A percentile compares a stretch with the other conserved stretches of the same genome.
Conservation (phyloP, 1,284 basidiomycete species). For the Coniophora puteana region DNA sequence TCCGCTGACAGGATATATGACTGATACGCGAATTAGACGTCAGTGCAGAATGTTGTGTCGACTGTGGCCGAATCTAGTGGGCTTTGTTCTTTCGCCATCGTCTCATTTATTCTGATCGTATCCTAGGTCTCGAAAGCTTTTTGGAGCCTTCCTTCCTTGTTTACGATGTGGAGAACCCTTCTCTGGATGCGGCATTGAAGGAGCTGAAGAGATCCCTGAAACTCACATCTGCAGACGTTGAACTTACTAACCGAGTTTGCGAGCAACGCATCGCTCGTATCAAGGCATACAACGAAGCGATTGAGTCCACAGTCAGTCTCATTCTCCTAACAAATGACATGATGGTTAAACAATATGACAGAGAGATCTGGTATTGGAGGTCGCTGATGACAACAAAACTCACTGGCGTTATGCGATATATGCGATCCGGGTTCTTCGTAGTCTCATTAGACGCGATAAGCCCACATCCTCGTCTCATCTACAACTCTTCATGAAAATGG, state of each 20-base stretch:
- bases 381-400: conserved; percentile 55
- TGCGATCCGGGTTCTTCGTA: conserved; percentile 70
- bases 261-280: conserved; percentile 44
- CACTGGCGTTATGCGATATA: conserved; percentile 86
- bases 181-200: conserved; percentile 33
- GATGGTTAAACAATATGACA: conserved; percentile 16
- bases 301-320: conserved; percentile 42
- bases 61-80: conserved; percentile 61
- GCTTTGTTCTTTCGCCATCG: conserved; percentile 14
- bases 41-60: conserved; percentile 63
- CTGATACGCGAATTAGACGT: conserved; percentile 40
- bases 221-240: conserved; percentile 29
- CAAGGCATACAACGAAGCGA: conserved; percentile 36
- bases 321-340: too few species aligned
- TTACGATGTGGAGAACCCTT: conserved; percentile 45
- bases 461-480: conserved; percentile 54
- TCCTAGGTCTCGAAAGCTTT: conserved; percentile 52
- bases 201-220: conserved; percentile 37
- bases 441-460: conserved; percentile 71
- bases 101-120: conserved; percentile 7
- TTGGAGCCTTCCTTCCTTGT: conserved; percentile 57
- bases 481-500: conserved; percentile 52
- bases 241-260: conserved; percentile 39
- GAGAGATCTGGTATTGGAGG: conserved; percentile 42
- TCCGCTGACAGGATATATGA: neutral